Evolutionary conservation across 2,329 filamentous ascomycete genomes (phyloP).

Genomic region (Pyrenochaeta sp.): DNA sequence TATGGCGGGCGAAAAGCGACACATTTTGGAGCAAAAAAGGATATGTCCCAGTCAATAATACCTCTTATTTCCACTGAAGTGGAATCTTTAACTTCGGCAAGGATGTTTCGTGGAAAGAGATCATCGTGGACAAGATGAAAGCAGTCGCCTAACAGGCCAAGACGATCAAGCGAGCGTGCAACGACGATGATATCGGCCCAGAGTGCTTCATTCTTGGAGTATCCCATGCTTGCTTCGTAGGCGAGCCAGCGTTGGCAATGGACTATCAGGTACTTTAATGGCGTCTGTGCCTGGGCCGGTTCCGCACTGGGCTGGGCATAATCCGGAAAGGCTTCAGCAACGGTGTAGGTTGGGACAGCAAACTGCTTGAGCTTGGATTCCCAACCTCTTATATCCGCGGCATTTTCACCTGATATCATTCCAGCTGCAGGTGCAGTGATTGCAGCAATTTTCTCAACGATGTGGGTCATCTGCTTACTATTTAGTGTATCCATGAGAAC

Average conservation of each 20-base stretch:
- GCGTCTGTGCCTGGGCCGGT: slow-evolving; percentile 4
- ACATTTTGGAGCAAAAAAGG: slow-evolving; percentile 39
- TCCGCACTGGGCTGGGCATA: not conserved
- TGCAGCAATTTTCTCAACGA: slow-evolving; percentile 5
- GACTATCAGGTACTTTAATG: not conserved
- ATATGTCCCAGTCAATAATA: slow-evolving; percentile 47
- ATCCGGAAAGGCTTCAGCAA: not conserved
- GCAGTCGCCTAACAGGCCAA: slow-evolving; percentile 4
- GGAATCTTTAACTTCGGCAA: slow-evolving; percentile 18
- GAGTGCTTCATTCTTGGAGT: not conserved
- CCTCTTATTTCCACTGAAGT: slow-evolving; percentile 17
- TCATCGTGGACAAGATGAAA: slow-evolving; percentile 32
- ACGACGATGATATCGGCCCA: slow-evolving; percentile 3
- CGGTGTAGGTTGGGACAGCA: not conserved
- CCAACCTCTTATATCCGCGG: not conserved
- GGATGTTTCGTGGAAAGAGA: slow-evolving; percentile 39
- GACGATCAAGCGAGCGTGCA: not conserved
- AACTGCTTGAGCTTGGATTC: slow-evolving; percentile 1
- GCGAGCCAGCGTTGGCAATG: slow-evolving; percentile 6
- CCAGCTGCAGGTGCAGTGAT: slow-evolving; percentile 8
- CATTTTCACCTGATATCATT: not conserved
- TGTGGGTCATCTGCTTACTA: not conserved
- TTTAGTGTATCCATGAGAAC: not conserved
- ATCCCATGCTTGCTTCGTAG: not conserved
- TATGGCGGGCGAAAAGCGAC: slow-evolving; percentile 11